Conservation (phyloP, 305 asterid species). For the Lippia alba region DNA sequence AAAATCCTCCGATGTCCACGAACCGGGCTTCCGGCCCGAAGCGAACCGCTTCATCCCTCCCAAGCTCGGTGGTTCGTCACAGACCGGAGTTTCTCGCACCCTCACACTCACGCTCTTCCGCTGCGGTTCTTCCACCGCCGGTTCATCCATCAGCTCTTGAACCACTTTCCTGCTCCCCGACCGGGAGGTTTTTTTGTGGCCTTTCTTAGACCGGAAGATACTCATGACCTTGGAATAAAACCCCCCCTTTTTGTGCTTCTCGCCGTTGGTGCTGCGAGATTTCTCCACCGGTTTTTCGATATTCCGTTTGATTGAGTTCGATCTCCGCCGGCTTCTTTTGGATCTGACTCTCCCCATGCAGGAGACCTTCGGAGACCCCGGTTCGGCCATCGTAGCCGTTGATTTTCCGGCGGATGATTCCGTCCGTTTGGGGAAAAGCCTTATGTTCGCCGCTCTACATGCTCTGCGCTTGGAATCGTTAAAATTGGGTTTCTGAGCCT, state of each 20-base stretch:
- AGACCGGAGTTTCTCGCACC: slow-evolving; percentile 39
- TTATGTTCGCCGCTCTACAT: slow-evolving; percentile 46
- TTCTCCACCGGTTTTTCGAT: slow-evolving; percentile 34
- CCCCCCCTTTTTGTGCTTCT: slow-evolving; percentile 45
- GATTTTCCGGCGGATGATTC: slow-evolving; percentile 51
- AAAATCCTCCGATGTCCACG: slow-evolving; percentile 57
- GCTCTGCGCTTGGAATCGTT: slow-evolving; percentile 54
- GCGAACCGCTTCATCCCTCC: slow-evolving; percentile 70
- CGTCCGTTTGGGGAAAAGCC: slow-evolving; percentile 66
- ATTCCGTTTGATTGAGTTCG: slow-evolving; percentile 43
- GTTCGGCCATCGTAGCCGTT: slow-evolving; percentile 48
- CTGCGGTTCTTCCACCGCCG: slow-evolving; percentile 39
- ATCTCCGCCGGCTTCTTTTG: slow-evolving; percentile 59
- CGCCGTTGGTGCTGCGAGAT: slow-evolving; percentile 38
- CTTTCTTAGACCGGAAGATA: slow-evolving; percentile 53
- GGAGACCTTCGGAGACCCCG: slow-evolving; percentile 87
- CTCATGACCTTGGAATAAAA: slow-evolving; percentile 49
- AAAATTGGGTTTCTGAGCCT: slow-evolving; percentile 59
- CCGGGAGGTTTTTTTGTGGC: slow-evolving; percentile 35
- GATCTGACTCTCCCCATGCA: slow-evolving; percentile 89
- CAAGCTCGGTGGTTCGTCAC: slow-evolving; percentile 53
- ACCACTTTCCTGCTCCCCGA: slow-evolving; percentile 36
- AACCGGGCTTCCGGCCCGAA: slow-evolving; percentile 66
- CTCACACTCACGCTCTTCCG: slow-evolving; percentile 49
- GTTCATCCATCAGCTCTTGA: slow-evolving; percentile 24